These are phyloP conservation scores for Amphicarpaea edgeworthii DNA, from an alignment of 306 rosid genomes.

Conservation along the genomic window DNA sequence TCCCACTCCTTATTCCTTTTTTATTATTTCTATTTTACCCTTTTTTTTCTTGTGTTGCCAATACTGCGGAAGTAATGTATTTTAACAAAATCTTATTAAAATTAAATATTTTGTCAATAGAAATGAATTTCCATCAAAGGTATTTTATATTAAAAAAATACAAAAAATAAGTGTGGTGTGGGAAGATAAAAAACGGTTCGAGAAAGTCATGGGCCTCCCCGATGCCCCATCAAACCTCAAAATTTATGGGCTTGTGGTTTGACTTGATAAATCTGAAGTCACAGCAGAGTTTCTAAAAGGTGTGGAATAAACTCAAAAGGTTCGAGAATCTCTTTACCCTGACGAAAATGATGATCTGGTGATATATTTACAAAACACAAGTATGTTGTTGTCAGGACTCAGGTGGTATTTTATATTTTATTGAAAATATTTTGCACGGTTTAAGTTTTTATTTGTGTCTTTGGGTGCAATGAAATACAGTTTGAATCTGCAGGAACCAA, in stretches of 20 bases:
- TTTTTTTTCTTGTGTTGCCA: too few species aligned
- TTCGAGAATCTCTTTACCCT: neutral
- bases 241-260: neutral
- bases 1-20: too few species aligned
- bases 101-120: neutral
- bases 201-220: neutral
- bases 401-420: conserved; percentile 12
- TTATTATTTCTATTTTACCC: too few species aligned
- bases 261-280: neutral
- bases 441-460: neutral
- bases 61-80: too few species aligned
- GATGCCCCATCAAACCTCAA: neutral
- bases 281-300: neutral
- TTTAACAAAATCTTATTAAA: too few species aligned
- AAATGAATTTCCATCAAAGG: neutral
- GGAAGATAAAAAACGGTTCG: too few species aligned
- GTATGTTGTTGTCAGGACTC: neutral
- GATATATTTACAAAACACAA: neutral
- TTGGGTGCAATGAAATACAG: conserved; percentile 24
- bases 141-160: neutral
- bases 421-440: conserved; percentile 11
- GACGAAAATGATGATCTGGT: neutral
- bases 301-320: neutral
- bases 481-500: conserved; percentile 37
- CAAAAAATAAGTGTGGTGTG: too few species aligned